Evolutionary conservation across 768 basidiomycete genomes (phyloP), one percentile per base, ranked within the genome.

Genomic region (Boletus patriciae): DNA sequence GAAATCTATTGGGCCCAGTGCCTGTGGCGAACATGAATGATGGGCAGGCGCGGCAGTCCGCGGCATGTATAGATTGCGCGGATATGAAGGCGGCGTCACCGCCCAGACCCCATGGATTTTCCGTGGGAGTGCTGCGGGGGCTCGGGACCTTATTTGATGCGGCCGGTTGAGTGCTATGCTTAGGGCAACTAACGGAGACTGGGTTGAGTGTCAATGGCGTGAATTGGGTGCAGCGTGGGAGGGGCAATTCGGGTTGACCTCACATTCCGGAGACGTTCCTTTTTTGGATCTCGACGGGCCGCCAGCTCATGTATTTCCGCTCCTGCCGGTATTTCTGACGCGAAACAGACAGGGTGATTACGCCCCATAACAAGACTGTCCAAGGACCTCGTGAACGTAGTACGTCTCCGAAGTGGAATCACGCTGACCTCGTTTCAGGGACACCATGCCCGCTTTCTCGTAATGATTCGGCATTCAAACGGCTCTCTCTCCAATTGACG

Each of bases 401-500:
- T 58, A 54, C 58, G 58, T 63, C 36, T 37, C 53, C 47, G 52
- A 57, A 50, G 12, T 52, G n/a, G 38, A n/a, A n/a, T 58, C 58
- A 52, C 60, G 57, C 57, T 59, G 56, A 45, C 64, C 66, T 64
- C 58, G 64, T 61, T 67, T 63, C 67, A 70, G 66, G 66, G 65
- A 62, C 63, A 49, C 40, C 63, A 56, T 62, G 60, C 55, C 59
- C 59, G 49, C 50, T 68, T 63, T 72, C 58, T 73, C 72, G 71
- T 72, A 72, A 72, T 66, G 62, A 54, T 67, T 70, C 67, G 63
- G 70, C 70, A 68, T 59, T 62, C 58, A 59, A 46, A 52, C 67
- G 71, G 65, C 70, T 48, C 64, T 58, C 64, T 58, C 62, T 57
- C 52, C 62, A 61, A 66, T 63, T 57, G 62, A 63, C 70, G 71